Evolutionary conservation across 495 filamentous ascomycete genomes (phyloP), one percentile per base, ranked within the genome.

Genomic region (Lepraria neglecta): DNA sequence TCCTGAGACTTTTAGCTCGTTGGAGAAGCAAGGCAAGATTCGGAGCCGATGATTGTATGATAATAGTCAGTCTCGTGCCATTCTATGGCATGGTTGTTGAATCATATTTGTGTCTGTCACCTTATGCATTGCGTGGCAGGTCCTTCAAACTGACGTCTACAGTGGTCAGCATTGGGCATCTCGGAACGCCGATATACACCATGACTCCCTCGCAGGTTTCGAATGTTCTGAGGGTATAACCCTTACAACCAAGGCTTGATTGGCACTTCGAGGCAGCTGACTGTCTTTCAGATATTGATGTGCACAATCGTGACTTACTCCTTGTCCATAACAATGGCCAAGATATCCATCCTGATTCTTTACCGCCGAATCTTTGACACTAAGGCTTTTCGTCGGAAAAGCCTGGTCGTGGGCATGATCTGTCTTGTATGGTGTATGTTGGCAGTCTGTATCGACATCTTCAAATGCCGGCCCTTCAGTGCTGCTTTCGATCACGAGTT

Each of bases 281-380:
- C 6, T 3, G 11, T 15, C 0, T 30, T 21, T 12, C 12, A 63
- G 61, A n/a, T 58, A 17, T 45, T 50, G 19, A 47, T 60, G n/a
- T 40, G 35, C 43, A 44, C 48, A 42, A 11, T 60, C 7, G 31
- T 60, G 6, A 64, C 56, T 3, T 64, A 60, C 17, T 60, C 57
- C 3, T 47, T 64, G 10, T 40, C 62, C 46, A 54, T 64, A 6
- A 51, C 46, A 33, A 53, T 59, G 17, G 63, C 59, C 21, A 68
- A 66, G 38, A 42, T 68, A 6, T 68, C 65, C 3, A 58, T 68
- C 38, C 42, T 65, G 6, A 45, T 66, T 9, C 42, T 68, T 11
- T 68, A 68, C 61, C 59, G 59, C 27, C 58, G 65, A 17, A 59
- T 68, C 21, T 68, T 68, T 47, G 14, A 11, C 14, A 64, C 57